Conservation (phyloP, 73 alveolate species). For the Tetrahymena elliotti region DNA sequence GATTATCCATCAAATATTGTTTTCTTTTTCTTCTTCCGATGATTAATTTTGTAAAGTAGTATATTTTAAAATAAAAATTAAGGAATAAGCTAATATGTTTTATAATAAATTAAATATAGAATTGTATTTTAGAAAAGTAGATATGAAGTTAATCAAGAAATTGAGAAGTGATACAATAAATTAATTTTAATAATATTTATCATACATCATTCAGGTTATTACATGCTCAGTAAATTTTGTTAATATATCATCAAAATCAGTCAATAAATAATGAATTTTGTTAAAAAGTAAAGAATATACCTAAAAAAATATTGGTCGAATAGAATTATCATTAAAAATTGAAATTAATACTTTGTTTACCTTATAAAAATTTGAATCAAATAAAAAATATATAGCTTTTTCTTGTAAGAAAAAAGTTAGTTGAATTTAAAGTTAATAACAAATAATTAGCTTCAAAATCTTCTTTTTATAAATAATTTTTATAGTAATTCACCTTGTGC, state of each 20-base stretch:
- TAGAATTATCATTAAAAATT: background rate
- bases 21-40: too few species aligned
- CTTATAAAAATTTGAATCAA: background rate
- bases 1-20: too few species aligned
- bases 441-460: background rate
- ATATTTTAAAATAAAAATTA: too few species aligned
- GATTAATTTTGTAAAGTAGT: too few species aligned
- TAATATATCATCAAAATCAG: background rate
- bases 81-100: too few species aligned
- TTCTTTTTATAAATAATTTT: background rate
- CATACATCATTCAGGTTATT: too few species aligned
- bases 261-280: background rate
- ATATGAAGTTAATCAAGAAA: too few species aligned
- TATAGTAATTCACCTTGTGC: background rate
- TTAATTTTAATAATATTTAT: too few species aligned
- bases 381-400: background rate
- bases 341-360: background rate
- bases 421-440: background rate
- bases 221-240: background rate
- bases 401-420: background rate
- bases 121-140: too few species aligned
- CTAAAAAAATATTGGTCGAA: background rate
- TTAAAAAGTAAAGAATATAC: background rate
- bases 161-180: background rate
- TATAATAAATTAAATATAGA: too few species aligned